These are phyloP conservation scores for Nephelium lappaceum DNA, from an alignment of 345 rosid genomes.

Conservation along the genomic window DNA sequence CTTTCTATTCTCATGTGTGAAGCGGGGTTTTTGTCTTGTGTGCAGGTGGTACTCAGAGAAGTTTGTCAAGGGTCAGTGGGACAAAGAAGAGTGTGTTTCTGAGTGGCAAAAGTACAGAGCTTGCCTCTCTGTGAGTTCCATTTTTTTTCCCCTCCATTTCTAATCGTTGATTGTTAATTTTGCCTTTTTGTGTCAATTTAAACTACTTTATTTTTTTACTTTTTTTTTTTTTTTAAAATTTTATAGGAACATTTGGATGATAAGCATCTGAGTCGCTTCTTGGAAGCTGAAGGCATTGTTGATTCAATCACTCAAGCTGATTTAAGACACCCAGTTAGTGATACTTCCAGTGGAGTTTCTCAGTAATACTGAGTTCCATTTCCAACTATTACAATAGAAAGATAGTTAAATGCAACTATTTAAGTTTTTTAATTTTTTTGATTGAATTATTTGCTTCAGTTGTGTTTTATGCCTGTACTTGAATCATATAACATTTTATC, in stretches of 20 bases:
- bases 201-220: neutral
- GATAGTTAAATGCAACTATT: neutral
- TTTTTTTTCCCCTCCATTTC: constrained; percentile 2
- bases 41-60: constrained; percentile 90
- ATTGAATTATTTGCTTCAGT: neutral
- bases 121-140: constrained; percentile 67
- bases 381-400: neutral
- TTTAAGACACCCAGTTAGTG: constrained; percentile 35
- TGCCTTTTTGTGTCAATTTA: neutral
- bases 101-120: constrained; percentile 84
- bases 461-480: neutral
- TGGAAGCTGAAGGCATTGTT: constrained; percentile 56
- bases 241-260: constrained; percentile 74
- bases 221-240: neutral
- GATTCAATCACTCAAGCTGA: constrained; percentile 31
- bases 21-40: neutral
- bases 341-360: constrained; percentile 25
- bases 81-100: constrained; percentile 64
- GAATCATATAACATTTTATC: neutral
- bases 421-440: neutral
- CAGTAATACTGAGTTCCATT: constrained; percentile 6
- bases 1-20: neutral
- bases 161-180: neutral
- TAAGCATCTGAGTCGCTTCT: constrained; percentile 68
- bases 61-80: constrained; percentile 84